phyloP scores from a whole-genome alignment of 225 moss, liverwort and hornwort genomes.

The Pseudoscleropodium purum region DNA sequence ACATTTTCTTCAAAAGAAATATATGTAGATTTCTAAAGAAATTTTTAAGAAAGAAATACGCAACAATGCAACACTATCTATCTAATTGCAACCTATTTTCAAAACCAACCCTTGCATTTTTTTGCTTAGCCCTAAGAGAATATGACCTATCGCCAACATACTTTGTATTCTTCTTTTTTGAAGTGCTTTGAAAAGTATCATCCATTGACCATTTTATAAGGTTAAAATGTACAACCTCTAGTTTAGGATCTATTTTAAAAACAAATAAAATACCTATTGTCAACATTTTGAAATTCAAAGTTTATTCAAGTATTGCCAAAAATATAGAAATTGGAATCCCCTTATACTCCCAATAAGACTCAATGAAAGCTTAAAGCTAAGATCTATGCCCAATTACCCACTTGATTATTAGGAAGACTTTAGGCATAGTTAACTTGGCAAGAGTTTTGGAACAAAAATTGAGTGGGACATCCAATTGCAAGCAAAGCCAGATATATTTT shows the following conservation, averaged over 20 bases:
- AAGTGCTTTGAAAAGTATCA: rapidly evolving
- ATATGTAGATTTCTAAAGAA: not conserved
- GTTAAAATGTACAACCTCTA: not conserved
- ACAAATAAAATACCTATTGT: not conserved
- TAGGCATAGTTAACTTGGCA: not conserved
- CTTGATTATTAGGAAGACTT: not conserved
- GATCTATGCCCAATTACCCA: too few species aligned
- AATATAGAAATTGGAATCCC: not conserved
- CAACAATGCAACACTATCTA: not conserved
- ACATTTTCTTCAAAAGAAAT: not conserved
- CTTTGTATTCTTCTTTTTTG: not conserved
- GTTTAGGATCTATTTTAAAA: not conserved
- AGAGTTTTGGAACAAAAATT: not conserved
- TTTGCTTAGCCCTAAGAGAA: too few species aligned
- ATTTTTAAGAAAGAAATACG: not conserved
- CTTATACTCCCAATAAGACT: rapidly evolving
- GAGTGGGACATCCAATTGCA: not conserved
- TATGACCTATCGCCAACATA: rapidly evolving
- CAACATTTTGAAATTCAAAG: not conserved
- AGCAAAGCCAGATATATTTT: too few species aligned
- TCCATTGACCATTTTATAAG: not conserved
- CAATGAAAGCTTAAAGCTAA: not conserved
- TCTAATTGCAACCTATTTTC: not conserved
- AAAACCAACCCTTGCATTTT: not conserved
- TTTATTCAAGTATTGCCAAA: not conserved